These are phyloP conservation scores for Pseudonitzschia multiseries DNA, from an alignment of 108 stramenopile species.

Conservation along the genomic window DNA sequence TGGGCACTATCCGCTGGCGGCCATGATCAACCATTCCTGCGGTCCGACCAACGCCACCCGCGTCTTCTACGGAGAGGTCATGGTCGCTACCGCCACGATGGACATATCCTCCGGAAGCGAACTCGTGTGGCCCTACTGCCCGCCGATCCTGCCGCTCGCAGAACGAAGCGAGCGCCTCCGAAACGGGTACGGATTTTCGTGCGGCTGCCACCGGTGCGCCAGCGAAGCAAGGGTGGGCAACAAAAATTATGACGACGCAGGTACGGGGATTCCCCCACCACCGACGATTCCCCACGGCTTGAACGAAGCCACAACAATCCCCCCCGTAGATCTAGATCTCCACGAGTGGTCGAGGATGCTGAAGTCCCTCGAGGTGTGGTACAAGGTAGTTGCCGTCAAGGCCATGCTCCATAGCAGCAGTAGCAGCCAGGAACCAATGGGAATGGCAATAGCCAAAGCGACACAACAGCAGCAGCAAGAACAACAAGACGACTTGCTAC, in stretches of 20 bases:
- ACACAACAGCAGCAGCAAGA: constrained; percentile 13
- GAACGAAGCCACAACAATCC: neutral
- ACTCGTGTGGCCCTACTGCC: constrained; percentile 78
- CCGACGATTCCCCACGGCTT: neutral
- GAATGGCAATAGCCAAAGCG: too few species aligned
- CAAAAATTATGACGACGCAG: too few species aligned
- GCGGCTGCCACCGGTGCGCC: constrained; percentile 58
- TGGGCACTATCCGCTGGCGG: constrained; percentile 77
- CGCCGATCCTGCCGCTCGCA: constrained; percentile 50
- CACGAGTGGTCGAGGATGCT: constrained; percentile 25
- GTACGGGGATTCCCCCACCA: neutral
- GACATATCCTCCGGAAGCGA: constrained; percentile 56
- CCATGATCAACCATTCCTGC: constrained; percentile 87
- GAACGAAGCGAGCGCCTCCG: constrained; percentile 41
- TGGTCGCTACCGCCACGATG: constrained; percentile 67
- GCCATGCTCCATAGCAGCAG: too few species aligned
- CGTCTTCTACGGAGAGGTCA: constrained; percentile 57
- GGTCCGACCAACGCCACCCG: constrained; percentile 60
- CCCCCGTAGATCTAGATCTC: too few species aligned
- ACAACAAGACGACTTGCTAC: neutral
- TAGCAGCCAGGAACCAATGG: too few species aligned
- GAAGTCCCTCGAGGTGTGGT: neutral
- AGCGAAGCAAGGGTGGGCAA: too few species aligned
- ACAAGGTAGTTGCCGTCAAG: constrained; percentile 14
- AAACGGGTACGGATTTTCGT: constrained; percentile 58